Percentiles rank a stretch among this genome's conserved stretches.
Conservation (phyloP, 2,329 filamentous ascomycete species). For the Karstenula rhodostoma region DNA sequence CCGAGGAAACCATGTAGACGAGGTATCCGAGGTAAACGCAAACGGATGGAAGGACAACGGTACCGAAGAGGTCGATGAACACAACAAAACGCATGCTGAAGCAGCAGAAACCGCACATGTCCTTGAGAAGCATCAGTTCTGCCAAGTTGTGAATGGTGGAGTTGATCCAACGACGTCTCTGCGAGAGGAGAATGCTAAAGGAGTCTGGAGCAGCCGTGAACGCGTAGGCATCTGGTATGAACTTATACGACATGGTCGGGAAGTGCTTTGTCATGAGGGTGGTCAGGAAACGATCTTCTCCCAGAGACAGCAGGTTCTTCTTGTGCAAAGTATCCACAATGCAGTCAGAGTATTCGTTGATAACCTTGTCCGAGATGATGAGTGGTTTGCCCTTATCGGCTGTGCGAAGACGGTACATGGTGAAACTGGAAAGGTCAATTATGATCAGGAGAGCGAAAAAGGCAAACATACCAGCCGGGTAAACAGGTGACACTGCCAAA, state of each 20-base stretch:
- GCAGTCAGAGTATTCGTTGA: conserved; percentile 87
- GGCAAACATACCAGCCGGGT: conserved; percentile 85
- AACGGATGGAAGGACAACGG: conserved; percentile 88
- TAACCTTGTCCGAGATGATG: conserved; percentile 88
- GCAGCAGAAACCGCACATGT: conserved; percentile 98
- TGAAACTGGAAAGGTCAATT: conserved; percentile 72
- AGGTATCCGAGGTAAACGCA: conserved; percentile 87
- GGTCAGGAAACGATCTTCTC: conserved; percentile 96
- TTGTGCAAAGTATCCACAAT: conserved; percentile 93
- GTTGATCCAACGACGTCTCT: conserved; percentile 99
- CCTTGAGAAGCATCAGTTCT: conserved; percentile 87
- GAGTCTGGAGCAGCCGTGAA: conserved; percentile 92
- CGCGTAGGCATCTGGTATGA: conserved; percentile 90
- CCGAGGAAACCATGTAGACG: conserved; percentile 77
- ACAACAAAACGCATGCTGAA: conserved; percentile 98
- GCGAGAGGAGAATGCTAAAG: conserved; percentile 94
- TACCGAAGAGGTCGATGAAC: conserved; percentile 91
- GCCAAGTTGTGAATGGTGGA: conserved; percentile 96
- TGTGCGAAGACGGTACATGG: conserved; percentile 96
- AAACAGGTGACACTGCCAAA: conserved; percentile 99
- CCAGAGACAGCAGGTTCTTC: conserved; percentile 90
- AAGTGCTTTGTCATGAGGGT: conserved; percentile 99
- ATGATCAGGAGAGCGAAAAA: conserved; percentile 3
- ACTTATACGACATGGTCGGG: conserved; percentile 94
- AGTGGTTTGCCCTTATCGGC: conserved; percentile 93